phyloP scores from a whole-genome alignment of 1,284 basidiomycete species.

The Cutaneotrichosporon curvatum region DNA sequence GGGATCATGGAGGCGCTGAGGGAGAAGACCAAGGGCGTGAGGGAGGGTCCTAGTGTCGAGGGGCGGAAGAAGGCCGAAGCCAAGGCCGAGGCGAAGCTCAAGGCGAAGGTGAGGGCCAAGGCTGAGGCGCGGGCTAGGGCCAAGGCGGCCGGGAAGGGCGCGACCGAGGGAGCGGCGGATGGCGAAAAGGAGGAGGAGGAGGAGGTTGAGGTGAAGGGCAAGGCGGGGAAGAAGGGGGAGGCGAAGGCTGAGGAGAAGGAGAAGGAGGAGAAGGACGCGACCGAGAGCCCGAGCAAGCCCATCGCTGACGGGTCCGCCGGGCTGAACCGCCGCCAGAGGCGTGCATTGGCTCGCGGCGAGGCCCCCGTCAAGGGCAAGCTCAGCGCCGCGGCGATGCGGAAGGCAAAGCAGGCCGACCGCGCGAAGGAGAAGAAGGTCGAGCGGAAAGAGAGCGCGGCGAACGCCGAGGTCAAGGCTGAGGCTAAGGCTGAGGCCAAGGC shows the following conservation, averaged over 20 bases:
- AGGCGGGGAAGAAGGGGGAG: not conserved
- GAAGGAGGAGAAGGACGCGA: not conserved
- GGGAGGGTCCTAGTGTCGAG: not conserved
- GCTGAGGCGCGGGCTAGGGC: no score
- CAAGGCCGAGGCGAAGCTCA: not conserved
- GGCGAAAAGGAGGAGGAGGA: not conserved
- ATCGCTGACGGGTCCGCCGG: not conserved
- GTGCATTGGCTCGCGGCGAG: constrained; percentile 6
- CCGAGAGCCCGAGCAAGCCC: not conserved
- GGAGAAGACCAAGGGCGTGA: not conserved
- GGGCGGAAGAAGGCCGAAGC: not conserved
- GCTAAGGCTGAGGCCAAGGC: no score
- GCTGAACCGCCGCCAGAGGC: constrained; percentile 15
- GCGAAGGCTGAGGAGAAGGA: not conserved
- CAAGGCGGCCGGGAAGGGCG: not conserved
- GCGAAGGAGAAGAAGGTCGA: constrained; percentile 1
- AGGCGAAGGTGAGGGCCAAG: not conserved
- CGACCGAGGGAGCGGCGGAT: not conserved
- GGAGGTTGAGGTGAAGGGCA: constrained; percentile 2
- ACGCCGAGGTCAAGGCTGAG: no score
- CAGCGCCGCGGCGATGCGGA: constrained; percentile 6
- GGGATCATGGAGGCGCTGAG: constrained; percentile 20
- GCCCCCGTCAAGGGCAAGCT: constrained; percentile 7
- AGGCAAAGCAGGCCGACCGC: constrained; percentile 2
- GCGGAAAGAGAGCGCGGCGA: no score